A percentile compares a stretch with the other conserved stretches of the same genome.
Conservation (phyloP, 352 stramenopile species). For the Thraustochytrium sp. region DNA sequence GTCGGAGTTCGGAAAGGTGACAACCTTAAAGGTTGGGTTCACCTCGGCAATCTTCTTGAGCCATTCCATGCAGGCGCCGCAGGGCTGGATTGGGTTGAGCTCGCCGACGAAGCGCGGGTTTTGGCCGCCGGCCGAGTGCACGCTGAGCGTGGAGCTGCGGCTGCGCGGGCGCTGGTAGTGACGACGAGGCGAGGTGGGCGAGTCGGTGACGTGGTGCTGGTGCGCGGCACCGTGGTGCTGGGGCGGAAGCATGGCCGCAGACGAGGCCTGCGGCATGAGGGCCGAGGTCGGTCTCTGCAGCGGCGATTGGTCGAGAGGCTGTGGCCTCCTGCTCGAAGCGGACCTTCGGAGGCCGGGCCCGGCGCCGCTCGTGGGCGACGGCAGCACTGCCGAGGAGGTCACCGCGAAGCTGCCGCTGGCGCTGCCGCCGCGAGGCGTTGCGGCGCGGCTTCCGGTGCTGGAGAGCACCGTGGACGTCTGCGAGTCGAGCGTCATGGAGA, state of each 20-base stretch:
- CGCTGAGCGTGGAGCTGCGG: background rate
- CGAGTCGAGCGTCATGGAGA: slow-evolving; percentile 65
- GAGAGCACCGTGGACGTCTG: background rate
- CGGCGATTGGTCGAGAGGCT: too few species aligned
- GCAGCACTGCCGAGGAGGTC: too few species aligned
- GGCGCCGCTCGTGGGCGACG: too few species aligned
- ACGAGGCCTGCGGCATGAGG: too few species aligned
- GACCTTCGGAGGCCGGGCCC: too few species aligned
- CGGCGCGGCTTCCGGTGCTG: background rate
- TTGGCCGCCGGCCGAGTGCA: background rate
- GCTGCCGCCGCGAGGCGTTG: too few species aligned
- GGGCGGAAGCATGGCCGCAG: too few species aligned
- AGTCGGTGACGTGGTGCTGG: too few species aligned
- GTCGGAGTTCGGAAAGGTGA: slow-evolving; percentile 90
- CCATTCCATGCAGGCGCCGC: slow-evolving; percentile 97
- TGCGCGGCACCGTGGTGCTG: too few species aligned
- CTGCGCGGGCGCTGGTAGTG: background rate
- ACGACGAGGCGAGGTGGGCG: background rate
- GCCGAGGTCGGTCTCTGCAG: too few species aligned
- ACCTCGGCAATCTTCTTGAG: slow-evolving; percentile 97
- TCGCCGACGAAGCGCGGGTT: slow-evolving; percentile 51
- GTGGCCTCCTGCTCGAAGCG: too few species aligned
- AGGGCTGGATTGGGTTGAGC: slow-evolving; percentile 92
- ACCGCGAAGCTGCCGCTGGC: background rate
- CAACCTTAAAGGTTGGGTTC: slow-evolving; percentile 91